Evolutionary conservation across 441 rosid species (phyloP).

Genomic region (Croton laevigatus): DNA sequence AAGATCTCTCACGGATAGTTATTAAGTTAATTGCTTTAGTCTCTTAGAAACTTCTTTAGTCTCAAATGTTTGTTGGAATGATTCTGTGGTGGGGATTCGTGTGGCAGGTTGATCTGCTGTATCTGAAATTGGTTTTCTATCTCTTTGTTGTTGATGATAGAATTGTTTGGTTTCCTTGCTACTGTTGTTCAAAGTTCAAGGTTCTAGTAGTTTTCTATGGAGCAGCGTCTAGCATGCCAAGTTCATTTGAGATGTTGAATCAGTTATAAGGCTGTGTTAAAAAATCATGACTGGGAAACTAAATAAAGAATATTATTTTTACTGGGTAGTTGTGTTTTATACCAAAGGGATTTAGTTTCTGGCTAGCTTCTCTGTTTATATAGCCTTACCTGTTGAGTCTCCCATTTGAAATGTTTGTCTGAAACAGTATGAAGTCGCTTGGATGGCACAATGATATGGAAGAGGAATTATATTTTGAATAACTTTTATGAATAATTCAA

Average conservation of each 20-base stretch:
- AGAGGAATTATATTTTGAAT: neutral
- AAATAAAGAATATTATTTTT: neutral
- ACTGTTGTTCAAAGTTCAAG: neutral
- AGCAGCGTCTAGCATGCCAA: neutral
- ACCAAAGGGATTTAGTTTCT: neutral
- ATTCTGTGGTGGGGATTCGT: neutral
- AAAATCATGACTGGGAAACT: neutral
- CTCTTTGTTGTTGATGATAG: neutral
- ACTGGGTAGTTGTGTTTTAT: neutral
- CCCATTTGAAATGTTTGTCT: neutral
- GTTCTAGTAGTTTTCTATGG: neutral
- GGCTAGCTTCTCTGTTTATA: neutral
- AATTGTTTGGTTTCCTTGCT: neutral
- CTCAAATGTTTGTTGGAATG: neutral
- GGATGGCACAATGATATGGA: neutral
- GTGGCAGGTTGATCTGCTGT: neutral
- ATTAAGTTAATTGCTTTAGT: neutral
- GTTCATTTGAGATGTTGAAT: neutral
- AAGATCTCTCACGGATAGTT: neutral
- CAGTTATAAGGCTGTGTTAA: neutral
- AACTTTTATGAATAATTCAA: no score
- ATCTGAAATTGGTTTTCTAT: constrained; percentile 2
- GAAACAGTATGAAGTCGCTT: neutral
- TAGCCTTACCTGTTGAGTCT: neutral
- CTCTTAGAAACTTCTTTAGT: neutral